Base-by-base conservation (phyloP, 176 grass and related monocot genomes). In the Hyparrhenia diplandra region DNA sequence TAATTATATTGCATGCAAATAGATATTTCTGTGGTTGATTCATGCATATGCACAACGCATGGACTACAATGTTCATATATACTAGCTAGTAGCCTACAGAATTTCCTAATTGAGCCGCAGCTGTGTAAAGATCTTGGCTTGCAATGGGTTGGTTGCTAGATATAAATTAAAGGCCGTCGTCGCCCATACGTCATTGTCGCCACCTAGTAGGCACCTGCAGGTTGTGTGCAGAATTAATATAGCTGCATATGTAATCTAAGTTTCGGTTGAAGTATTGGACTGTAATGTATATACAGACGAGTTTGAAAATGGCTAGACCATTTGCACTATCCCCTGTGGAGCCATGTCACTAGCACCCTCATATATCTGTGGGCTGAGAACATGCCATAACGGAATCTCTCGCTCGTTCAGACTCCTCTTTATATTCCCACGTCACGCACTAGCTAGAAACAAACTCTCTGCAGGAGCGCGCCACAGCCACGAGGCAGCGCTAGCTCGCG, bases 231-330 rank as follows among this genome's bases (percentile, higher is more conserved):
- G 12, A 59, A 25, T 10, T 5, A 11, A 27, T 9, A 7, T 42
- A 54, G 21, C 21, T 52, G 40, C 35, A n/a, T 11, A 29, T 61
- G 1, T 34, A 28, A 40, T 46, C 5, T 52, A 9, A 46, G 42
- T 27, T 45, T 60, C 29, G 20, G 43, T 45, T 34, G 14, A 18
- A 86, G 14, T 2, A 32, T 66, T 49, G 61, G 18, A 64, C 5
- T 64, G 76, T 66, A 64, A 63, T 67, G 4, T 49, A 49, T 81
- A 25, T 36, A 49, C 4, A 60, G 24, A 51, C 24, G 67, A 30
- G 71, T n/a, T 55, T 20, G 8, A 27, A 83, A 83, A 83, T 64
- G 46, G 51, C 36, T 34, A 81, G 70, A 75, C 78, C 67, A 39
- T 14, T 32, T 73, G 10, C 41, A 23, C 32, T 2, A 47, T 51